Evolutionary conservation across 2,329 filamentous ascomycete genomes (phyloP).

Genomic region (Diaporthe australafricana): DNA sequence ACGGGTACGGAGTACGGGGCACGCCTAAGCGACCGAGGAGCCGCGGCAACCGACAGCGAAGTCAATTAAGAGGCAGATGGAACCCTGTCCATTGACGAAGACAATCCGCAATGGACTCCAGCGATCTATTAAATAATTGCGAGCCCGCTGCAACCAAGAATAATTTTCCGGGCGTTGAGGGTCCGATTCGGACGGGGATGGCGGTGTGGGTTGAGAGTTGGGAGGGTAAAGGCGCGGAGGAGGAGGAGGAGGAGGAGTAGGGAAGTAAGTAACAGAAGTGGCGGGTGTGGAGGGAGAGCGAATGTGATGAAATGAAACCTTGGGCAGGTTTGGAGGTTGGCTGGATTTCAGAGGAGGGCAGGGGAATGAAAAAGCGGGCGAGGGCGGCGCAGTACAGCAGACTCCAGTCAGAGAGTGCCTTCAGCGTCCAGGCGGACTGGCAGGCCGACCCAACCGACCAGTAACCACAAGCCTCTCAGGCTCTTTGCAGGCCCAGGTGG

Average conservation of each 20-base stretch:
- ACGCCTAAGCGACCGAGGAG: slow-evolving; percentile 27
- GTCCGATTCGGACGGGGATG: slow-evolving; percentile 17
- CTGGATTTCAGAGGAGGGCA: slow-evolving; percentile 25
- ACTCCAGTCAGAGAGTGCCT: neutral
- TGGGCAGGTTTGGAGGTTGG: slow-evolving; percentile 17
- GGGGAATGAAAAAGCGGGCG: slow-evolving; percentile 19
- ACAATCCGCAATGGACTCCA: neutral
- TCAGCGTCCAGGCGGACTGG: neutral
- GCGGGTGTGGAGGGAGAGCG: slow-evolving; percentile 1
- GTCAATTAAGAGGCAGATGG: slow-evolving; percentile 18
- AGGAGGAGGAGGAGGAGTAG: slow-evolving; percentile 5
- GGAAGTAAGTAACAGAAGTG: neutral
- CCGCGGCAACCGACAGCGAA: slow-evolving; percentile 27
- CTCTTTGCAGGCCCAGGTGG: neutral
- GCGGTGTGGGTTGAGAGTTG: neutral
- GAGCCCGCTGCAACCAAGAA: neutral
- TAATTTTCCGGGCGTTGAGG: slow-evolving; percentile 14
- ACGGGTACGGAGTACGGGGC: neutral
- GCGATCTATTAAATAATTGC: slow-evolving; percentile 7
- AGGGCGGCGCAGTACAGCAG: slow-evolving; percentile 21
- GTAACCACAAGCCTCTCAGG: neutral
- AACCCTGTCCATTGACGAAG: slow-evolving; percentile 21
- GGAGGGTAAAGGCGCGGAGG: neutral
- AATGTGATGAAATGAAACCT: slow-evolving; percentile 27
- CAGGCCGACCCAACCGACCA: neutral